These are phyloP conservation scores for Epichloe elymi DNA, from an alignment of 2,329 filamentous ascomycete species.

Conservation along the genomic window DNA sequence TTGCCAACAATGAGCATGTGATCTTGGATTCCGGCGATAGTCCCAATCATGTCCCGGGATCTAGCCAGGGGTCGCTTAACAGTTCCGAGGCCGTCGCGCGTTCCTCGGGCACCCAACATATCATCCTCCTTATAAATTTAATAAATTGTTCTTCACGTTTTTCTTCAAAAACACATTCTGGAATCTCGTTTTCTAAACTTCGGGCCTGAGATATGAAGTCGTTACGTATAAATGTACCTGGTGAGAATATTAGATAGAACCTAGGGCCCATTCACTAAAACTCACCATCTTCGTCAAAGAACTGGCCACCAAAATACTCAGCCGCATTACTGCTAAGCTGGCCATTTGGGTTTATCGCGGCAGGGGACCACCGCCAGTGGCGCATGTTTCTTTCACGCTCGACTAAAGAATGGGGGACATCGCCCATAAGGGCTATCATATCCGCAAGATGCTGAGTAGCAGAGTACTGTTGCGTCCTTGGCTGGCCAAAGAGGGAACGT, in stretches of 20 bases:
- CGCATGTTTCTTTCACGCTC: neutral
- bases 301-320: neutral
- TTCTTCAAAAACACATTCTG: neutral
- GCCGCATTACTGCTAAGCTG: neutral
- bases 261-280: neutral
- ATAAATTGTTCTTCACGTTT: neutral
- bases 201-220: neutral
- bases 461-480: conserved; percentile 9
- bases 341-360: neutral
- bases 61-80: neutral
- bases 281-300: neutral
- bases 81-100: neutral
- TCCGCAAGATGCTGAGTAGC: conserved; percentile 9
- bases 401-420: neutral
- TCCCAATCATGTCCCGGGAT: neutral
- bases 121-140: neutral
- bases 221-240: neutral
- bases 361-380: neutral
- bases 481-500: conserved; percentile 9
- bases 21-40: too few relatives aligned
- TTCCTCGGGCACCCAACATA: neutral
- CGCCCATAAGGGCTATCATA: neutral
- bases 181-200: neutral
- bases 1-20: too few relatives aligned
- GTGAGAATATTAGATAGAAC: neutral